Evolutionary conservation across 2,329 filamentous ascomycete genomes (phyloP), one percentile per base, ranked within the genome.

Genomic region (Geoglossum cookeanum): DNA sequence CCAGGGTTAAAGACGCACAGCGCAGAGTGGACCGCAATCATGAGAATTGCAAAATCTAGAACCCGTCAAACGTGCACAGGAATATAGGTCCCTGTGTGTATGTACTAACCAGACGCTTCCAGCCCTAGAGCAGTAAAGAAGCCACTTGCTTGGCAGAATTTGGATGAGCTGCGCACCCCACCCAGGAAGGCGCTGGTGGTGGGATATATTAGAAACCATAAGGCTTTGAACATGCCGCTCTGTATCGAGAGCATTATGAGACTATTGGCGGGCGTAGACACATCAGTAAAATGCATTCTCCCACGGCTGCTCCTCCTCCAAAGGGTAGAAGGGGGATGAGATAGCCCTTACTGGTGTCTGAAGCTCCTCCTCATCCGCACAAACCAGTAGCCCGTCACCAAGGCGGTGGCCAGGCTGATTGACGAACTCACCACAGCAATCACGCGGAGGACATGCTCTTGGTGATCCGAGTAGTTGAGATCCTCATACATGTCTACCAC

Each of bases 211-310:
- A 87, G 74, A 60, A 84, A 80, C 78, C 81, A 87, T 1, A 80
- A 65, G 2, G 81, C 78, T 67, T 86, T 85, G 68, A 83, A 78
- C 65, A 85, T 76, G 67, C 89, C 84, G 62, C 83, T 84, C 60
- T 81, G 75, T 52, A 91, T 81, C 13, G 90, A 72, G 44, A 88
- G 69, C 75, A 90, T 80, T 58, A 91, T 83, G 57, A 91, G 75
- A 60, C 84, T 87, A 27, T 61, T 54, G 44, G 59, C 52, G 27
- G 53, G n/a, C 6, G 44, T 47, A 58, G 48, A 42, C 48, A 47
- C 44, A 35, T 6, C 45, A 30, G 39, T n/a, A 1, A 3, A 39
- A 13, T 44, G 39, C 39, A 44, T 22, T 29, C 42, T 27, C 52
- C 44, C n/a, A 17, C 17, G 29, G 32, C 45, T n/a, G 55, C 5